These are phyloP conservation scores for Cardiospermum halicacabum DNA, from an alignment of 345 rosid genomes.

Conservation along the genomic window DNA sequence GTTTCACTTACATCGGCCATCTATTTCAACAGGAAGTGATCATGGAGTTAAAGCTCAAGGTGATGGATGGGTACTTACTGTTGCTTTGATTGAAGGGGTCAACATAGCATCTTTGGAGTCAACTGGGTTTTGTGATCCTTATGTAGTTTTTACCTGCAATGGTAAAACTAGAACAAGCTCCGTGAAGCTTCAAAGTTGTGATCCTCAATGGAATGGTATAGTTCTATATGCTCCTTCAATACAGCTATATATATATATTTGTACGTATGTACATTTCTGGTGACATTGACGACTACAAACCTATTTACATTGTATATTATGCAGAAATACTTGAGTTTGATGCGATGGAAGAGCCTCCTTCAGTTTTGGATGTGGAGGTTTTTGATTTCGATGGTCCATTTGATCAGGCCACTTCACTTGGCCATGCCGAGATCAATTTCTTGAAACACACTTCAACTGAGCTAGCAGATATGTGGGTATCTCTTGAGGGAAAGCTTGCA, in stretches of 20 bases:
- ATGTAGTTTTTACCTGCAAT: slow-evolving; percentile 77
- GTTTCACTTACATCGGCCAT: slow-evolving; percentile 11
- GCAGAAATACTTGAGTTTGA: slow-evolving; percentile 90
- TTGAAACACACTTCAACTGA: slow-evolving; percentile 69
- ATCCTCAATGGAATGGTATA: slow-evolving; percentile 92
- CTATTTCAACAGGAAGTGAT: slow-evolving; percentile 49
- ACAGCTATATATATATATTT: too few species aligned
- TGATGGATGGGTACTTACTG: slow-evolving; percentile 89
- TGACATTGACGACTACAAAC: slow-evolving; percentile 3
- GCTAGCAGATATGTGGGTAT: slow-evolving; percentile 73
- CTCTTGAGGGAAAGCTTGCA: slow-evolving; percentile 77
- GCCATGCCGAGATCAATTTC: slow-evolving; percentile 82
- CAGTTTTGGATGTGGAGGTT: slow-evolving; percentile 80
- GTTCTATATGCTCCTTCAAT: slow-evolving; percentile 4
- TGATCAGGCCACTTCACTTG: slow-evolving; percentile 80
- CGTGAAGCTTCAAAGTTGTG: slow-evolving; percentile 66
- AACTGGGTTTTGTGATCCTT: slow-evolving; percentile 63
- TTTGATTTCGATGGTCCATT: slow-evolving; percentile 94
- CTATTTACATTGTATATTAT: slow-evolving; percentile 20
- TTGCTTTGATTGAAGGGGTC: slow-evolving; percentile 72
- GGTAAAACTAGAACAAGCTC: slow-evolving; percentile 84
- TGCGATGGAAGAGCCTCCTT: slow-evolving; percentile 94
- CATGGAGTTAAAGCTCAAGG: slow-evolving; percentile 64
- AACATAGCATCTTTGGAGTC: slow-evolving; percentile 57
- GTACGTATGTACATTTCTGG: background rate